Conservation (phyloP, 495 filamentous ascomycete species). For the Articulospora tetracladia region DNA sequence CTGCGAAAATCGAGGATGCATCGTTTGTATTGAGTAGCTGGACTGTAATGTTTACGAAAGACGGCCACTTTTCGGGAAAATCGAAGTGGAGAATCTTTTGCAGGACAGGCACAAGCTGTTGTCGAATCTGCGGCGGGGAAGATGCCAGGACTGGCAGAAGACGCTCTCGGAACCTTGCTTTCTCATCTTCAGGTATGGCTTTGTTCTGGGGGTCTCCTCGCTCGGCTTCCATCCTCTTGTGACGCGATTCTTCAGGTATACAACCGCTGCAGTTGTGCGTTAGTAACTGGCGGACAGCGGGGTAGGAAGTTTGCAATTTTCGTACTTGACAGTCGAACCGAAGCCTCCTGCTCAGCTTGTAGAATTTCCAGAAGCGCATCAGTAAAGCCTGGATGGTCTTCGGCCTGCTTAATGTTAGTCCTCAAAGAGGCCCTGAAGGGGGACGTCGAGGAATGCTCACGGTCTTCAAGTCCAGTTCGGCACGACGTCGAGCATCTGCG, state of each 20-base stretch:
- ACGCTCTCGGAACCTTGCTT: conserved; percentile 78
- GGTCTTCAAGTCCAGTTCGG: conserved; percentile 91
- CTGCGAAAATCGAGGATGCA: conserved; percentile 81
- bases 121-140: conserved; percentile 73
- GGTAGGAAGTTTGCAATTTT: conserved; percentile 14
- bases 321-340: conserved; percentile 84
- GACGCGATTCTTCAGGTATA: conserved; percentile 97
- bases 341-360: conserved; percentile 77
- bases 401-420: conserved; percentile 58
- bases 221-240: conserved; percentile 80
- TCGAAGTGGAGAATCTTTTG: conserved; percentile 95
- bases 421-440: conserved; percentile 12
- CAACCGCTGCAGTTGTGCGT: conserved; percentile 62
- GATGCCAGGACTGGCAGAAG: conserved; percentile 84
- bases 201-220: conserved; percentile 64
- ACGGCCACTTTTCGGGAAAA: conserved; percentile 91
- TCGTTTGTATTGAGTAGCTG: conserved; percentile 82
- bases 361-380: conserved; percentile 89
- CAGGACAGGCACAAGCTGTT: conserved; percentile 87
- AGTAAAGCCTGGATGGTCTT: conserved; percentile 83
- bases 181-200: conserved; percentile 83
- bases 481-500: conserved; percentile 77
- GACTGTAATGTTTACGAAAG: conserved; percentile 85
- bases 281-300: conserved; percentile 15
- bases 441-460: conserved; percentile 47